Conservation (phyloP, 1,139 yeast genomes). For the Hansenula sp. region DNA sequence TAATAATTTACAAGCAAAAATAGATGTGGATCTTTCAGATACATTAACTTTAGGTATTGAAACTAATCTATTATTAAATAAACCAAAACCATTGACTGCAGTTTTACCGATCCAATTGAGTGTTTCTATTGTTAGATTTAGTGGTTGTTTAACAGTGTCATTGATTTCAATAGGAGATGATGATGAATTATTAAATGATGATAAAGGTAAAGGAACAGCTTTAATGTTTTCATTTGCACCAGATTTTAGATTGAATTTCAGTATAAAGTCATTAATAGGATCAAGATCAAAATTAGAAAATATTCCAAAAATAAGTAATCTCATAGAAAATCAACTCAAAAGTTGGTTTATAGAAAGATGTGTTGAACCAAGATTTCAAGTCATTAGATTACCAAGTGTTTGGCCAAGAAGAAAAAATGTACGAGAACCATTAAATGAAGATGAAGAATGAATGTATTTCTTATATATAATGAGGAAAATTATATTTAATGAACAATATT, state of each 20-base stretch:
- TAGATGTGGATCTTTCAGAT: slow-evolving; percentile 90
- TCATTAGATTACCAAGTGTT: slow-evolving; percentile 74
- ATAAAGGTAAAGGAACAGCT: slow-evolving; percentile 52
- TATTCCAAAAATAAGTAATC: slow-evolving; percentile 83
- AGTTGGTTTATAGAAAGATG: slow-evolving; percentile 92
- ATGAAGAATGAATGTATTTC: slow-evolving; percentile 1
- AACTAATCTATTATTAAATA: slow-evolving; percentile 74
- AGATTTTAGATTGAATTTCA: slow-evolving; percentile 83
- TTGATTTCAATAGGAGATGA: slow-evolving; percentile 15
- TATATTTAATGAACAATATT: background rate
- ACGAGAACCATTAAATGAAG: slow-evolving; percentile 30
- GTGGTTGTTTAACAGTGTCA: slow-evolving; percentile 88
- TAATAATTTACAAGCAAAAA: slow-evolving; percentile 73
- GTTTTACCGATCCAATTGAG: slow-evolving; percentile 77
- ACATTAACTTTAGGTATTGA: slow-evolving; percentile 87
- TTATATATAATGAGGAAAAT: background rate
- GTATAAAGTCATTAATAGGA: slow-evolving; percentile 83
- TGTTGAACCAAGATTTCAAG: slow-evolving; percentile 89
- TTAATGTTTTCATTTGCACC: slow-evolving; percentile 88
- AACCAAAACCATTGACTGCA: slow-evolving; percentile 83
- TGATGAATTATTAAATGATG: slow-evolving; percentile 11
- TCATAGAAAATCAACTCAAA: slow-evolving; percentile 76
- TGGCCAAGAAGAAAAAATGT: slow-evolving; percentile 89
- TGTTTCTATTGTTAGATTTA: slow-evolving; percentile 85
- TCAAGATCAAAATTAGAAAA: slow-evolving; percentile 89